These are phyloP conservation scores for Thuja plicata DNA, from an alignment of 83 land plant species.

Conservation along the genomic window DNA sequence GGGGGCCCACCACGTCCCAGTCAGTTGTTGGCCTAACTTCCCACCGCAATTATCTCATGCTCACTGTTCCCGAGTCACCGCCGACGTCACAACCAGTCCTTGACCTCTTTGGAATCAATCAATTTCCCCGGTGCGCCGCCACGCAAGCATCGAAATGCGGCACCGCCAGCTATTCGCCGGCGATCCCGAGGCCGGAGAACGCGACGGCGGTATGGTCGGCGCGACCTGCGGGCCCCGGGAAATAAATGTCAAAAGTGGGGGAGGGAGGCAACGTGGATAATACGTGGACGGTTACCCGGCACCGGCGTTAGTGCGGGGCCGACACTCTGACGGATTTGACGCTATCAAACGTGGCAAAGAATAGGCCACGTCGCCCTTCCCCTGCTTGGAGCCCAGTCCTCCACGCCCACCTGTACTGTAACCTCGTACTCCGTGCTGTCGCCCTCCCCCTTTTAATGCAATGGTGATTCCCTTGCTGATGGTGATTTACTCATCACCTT, in stretches of 20 bases:
- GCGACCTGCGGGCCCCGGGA: neutral
- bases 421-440: neutral
- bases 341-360: neutral
- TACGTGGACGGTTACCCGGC: neutral
- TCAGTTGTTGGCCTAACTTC: neutral
- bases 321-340: neutral
- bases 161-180: neutral
- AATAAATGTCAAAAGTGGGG: neutral
- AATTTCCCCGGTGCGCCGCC: neutral
- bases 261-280: neutral
- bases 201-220: neutral
- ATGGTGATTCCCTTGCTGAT: neutral
- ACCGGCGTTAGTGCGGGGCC: neutral
- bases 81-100: neutral
- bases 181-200: neutral
- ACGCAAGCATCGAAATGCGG: neutral
- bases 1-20: too few relatives aligned
- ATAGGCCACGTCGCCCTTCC: neutral
- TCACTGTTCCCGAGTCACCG: neutral
- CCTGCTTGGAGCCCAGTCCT: neutral
- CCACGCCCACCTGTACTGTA: conserved; percentile 2
- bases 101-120: neutral
- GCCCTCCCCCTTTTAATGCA: too few relatives aligned
- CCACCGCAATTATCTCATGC: neutral
- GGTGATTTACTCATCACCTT: neutral